These are phyloP conservation scores for Saraca asoca DNA, from an alignment of 331 rosid genomes.

Conservation along the genomic window DNA sequence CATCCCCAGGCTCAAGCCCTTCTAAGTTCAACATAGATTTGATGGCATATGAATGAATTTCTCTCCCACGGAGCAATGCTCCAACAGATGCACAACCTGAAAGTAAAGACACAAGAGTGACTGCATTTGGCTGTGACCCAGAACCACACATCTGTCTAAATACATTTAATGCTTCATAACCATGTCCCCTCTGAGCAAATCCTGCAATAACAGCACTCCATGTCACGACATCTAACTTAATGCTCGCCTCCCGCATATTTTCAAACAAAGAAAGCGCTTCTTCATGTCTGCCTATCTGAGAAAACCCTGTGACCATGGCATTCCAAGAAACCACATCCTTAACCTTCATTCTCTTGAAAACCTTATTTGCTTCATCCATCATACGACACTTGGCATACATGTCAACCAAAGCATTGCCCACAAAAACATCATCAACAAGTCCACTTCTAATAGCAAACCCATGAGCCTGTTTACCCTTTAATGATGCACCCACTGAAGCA, in stretches of 20 bases:
- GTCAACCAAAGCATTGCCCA: slow-evolving; percentile 74
- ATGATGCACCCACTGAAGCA: slow-evolving; percentile 46
- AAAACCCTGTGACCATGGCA: slow-evolving; percentile 79
- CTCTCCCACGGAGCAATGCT: slow-evolving; percentile 66
- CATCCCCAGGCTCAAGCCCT: slow-evolving; percentile 44
- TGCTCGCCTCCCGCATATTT: slow-evolving; percentile 62
- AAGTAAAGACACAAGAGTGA: slow-evolving; percentile 72
- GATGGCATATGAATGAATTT: slow-evolving; percentile 67
- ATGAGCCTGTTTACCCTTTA: slow-evolving; percentile 64
- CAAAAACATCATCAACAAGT: slow-evolving; percentile 69
- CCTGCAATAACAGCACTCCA: slow-evolving; percentile 84
- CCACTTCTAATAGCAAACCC: slow-evolving; percentile 57
- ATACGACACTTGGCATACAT: slow-evolving; percentile 73
- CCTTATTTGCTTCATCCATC: slow-evolving; percentile 65
- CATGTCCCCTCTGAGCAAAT: slow-evolving; percentile 69
- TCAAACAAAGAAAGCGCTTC: slow-evolving; percentile 54
- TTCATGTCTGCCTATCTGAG: slow-evolving; percentile 65
- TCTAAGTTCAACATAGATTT: slow-evolving; percentile 51
- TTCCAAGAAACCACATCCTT: slow-evolving; percentile 91
- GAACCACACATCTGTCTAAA: slow-evolving; percentile 62
- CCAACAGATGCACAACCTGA: slow-evolving; percentile 77
- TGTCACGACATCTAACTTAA: slow-evolving; percentile 71
- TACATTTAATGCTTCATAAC: slow-evolving; percentile 63
- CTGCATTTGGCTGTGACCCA: slow-evolving; percentile 58
- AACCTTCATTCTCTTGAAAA: slow-evolving; percentile 58